Base-by-base conservation (phyloP, 805 yeast species). In the Pichia nanzhaoensis region DNA sequence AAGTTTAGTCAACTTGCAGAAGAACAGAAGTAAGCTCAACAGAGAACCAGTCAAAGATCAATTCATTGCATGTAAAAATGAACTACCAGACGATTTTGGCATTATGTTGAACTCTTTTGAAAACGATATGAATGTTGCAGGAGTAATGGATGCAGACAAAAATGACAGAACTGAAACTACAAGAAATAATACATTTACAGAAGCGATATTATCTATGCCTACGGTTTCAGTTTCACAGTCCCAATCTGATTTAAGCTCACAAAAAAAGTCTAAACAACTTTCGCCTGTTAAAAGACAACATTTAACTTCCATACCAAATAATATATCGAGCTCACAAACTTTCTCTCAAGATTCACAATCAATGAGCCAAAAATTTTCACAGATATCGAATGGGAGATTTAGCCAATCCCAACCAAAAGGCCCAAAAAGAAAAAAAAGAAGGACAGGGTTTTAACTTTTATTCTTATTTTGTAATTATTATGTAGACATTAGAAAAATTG, bases 21-120 rank as follows among this genome's bases (percentile, higher is more conserved):
- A 42, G n/a, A 44, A 28, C 14, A 13, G 33, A 21, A 22, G 22
- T 20, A 19, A 30, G 27, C 20, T 39, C 2, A 7, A 41, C 18
- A 16, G 20, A 2, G 31, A 30, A 8, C 18, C 27, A 14, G 18
- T 46, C 31, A 44, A 42, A 14, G 21, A 28, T 1, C 44, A 44
- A 13, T 19, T 46, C 6, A 39, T 33, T 27, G n/a, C 24, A 8
- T 13, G 34, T 17, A 5, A 17, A 2, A 27, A n/a, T 9, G 10
- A 28, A 16, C 37, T 52, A 28, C 43, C 44, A 3, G 37, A 39
- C 8, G 46, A 48, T n/a, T 39, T 46, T 20, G 20, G 22, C 7
- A 40, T 39, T 7, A 36, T 52, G 30, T 14, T 51, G 5, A 33
- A 39, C 3, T 33, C 45, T 2, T 52, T 52, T 35, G 50, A 51